phyloP scores from a whole-genome alignment of 140 eudicot genomes.

The Oenanthe javanica region DNA sequence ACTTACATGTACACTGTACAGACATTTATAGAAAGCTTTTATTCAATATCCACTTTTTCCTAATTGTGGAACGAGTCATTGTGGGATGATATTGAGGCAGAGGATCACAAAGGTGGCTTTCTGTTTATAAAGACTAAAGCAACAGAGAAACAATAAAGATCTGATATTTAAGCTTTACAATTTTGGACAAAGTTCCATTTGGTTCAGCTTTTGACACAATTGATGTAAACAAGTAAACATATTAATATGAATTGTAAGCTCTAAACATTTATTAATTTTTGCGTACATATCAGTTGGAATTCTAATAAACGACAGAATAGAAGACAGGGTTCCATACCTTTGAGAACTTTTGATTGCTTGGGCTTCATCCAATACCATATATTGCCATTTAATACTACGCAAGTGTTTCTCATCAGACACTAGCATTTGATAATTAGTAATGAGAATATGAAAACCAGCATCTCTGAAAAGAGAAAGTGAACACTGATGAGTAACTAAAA shows the following conservation, averaged over 20 bases:
- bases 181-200: not conserved
- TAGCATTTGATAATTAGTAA: constrained; percentile 90
- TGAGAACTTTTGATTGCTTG: constrained; percentile 92
- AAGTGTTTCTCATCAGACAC: constrained; percentile 91
- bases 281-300: not conserved
- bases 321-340: constrained; percentile 42
- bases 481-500: constrained; percentile 9
- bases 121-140: not conserved
- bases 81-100: not conserved
- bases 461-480: constrained; percentile 50
- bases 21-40: not conserved
- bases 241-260: not conserved
- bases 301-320: not conserved
- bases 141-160: not conserved
- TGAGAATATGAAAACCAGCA: constrained; percentile 94
- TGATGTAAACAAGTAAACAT: not conserved
- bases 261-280: not conserved
- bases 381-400: constrained; percentile 95
- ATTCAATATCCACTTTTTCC: not conserved
- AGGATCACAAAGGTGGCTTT: not conserved
- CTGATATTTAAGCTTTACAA: not conserved
- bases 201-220: not conserved
- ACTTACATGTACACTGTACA: not conserved
- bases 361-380: constrained; percentile 98
- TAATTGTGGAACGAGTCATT: not conserved